Conservation (phyloP, 78 protist species). For the Dictyostelium citrinum region DNA sequence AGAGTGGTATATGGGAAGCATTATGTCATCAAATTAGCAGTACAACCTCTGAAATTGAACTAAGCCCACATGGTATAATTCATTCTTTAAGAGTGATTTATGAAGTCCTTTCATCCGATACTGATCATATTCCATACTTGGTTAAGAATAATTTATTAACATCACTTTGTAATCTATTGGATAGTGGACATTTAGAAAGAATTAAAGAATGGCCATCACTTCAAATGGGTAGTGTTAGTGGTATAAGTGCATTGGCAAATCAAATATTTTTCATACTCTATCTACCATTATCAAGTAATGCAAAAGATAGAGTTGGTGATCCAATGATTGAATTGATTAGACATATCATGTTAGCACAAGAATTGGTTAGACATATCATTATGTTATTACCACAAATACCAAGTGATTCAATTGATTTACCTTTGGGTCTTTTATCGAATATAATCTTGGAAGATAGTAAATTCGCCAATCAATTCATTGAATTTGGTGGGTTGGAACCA, state of each 20-base stretch:
- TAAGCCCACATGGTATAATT: slow-evolving; percentile 54
- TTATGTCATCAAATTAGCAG: slow-evolving; percentile 58
- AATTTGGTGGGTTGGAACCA: slow-evolving; percentile 50
- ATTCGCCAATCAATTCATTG: slow-evolving; percentile 17
- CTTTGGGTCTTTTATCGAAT: slow-evolving; percentile 43
- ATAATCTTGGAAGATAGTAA: slow-evolving; percentile 7
- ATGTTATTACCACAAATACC: slow-evolving; percentile 23
- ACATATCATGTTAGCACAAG: slow-evolving; percentile 42
- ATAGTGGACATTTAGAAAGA: slow-evolving; percentile 30
- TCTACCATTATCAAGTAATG: slow-evolving; percentile 19
- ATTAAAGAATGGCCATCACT: slow-evolving; percentile 46
- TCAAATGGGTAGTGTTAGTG: slow-evolving; percentile 51
- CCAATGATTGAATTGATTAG: slow-evolving; percentile 12
- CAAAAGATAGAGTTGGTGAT: background rate
- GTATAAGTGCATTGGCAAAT: slow-evolving; percentile 2
- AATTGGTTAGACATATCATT: slow-evolving; percentile 25
- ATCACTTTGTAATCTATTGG: slow-evolving; percentile 12
- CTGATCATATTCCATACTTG: slow-evolving; percentile 14
- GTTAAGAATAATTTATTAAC: slow-evolving; percentile 31
- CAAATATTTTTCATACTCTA: slow-evolving; percentile 26
- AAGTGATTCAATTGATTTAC: slow-evolving; percentile 44
- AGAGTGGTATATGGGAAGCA: slow-evolving; percentile 71
- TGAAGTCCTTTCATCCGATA: slow-evolving; percentile 24
- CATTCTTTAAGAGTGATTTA: slow-evolving; percentile 8
- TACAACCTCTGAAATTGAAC: slow-evolving; percentile 18